These are phyloP conservation scores for Ricinus communis DNA, from an alignment of 345 rosid species.

Conservation along the genomic window DNA sequence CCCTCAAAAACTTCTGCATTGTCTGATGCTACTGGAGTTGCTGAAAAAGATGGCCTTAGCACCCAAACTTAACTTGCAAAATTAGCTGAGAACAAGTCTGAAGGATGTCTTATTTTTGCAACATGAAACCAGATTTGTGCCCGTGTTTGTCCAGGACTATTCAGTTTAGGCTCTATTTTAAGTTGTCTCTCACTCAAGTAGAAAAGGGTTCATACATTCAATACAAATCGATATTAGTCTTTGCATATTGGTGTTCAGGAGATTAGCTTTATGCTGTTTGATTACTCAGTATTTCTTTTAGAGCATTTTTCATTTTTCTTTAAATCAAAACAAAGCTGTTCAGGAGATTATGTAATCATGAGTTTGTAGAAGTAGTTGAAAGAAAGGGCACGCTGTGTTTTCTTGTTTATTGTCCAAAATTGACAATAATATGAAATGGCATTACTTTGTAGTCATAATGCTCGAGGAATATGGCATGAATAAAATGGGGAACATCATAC, in stretches of 20 bases:
- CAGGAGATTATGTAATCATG: background rate
- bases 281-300: background rate
- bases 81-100: slow-evolving; percentile 11
- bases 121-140: background rate
- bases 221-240: background rate
- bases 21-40: slow-evolving; percentile 8
- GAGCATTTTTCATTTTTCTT: too few relatives aligned
- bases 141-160: background rate
- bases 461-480: too few relatives aligned
- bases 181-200: background rate
- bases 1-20: slow-evolving; percentile 14
- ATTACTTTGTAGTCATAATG: too few relatives aligned
- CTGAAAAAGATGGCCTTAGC: background rate
- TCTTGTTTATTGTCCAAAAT: too few relatives aligned
- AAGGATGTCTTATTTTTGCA: slow-evolving; percentile 3
- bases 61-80: slow-evolving; percentile 4
- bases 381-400: too few relatives aligned
- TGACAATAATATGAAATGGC: too few relatives aligned
- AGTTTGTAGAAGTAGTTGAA: background rate
- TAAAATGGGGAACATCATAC: too few relatives aligned
- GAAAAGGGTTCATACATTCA: background rate
- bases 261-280: background rate
- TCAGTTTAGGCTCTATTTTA: background rate
- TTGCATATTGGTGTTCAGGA: background rate
- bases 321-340: background rate